Evolutionary conservation across 1,284 basidiomycete species (phyloP).

Genomic region (Earliella scabrosa): DNA sequence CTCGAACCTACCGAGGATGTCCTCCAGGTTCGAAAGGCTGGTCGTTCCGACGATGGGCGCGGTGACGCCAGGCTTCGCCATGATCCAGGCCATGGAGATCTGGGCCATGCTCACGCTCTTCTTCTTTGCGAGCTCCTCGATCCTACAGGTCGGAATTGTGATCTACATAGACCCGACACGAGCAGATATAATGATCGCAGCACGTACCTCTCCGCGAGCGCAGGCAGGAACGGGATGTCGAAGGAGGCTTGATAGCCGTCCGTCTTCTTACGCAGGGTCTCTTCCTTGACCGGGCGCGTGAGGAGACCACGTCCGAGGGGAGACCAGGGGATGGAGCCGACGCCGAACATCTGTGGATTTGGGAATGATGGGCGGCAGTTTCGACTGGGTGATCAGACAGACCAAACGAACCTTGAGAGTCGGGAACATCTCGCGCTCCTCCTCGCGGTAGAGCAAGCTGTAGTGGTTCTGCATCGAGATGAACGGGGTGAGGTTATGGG

Average conservation of each 20-base stretch:
- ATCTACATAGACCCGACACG: neutral
- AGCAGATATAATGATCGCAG: too few relatives aligned
- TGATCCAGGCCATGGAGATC: conserved; percentile 27
- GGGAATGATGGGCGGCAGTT: conserved; percentile 43
- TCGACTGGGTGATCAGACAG: neutral
- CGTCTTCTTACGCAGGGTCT: conserved; percentile 30
- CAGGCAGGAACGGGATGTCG: conserved; percentile 2
- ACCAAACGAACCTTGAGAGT: conserved; percentile 30
- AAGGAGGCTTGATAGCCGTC: conserved; percentile 16
- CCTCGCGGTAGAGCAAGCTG: conserved; percentile 49
- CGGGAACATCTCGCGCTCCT: conserved; percentile 58
- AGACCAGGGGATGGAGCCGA: conserved; percentile 48
- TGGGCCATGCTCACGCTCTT: conserved; percentile 34
- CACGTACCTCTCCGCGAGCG: conserved; percentile 5
- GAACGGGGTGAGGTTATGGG: conserved; percentile 50
- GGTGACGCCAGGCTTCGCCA: conserved; percentile 38
- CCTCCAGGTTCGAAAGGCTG: conserved; percentile 37
- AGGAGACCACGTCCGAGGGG: conserved; percentile 44
- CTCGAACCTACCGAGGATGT: conserved; percentile 32
- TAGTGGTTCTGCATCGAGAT: conserved; percentile 60
- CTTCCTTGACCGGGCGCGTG: conserved; percentile 35
- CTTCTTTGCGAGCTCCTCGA: conserved; percentile 47
- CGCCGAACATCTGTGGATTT: conserved; percentile 44
- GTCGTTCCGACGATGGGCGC: conserved; percentile 42
- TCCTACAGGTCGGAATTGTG: too few relatives aligned